Conservation (phyloP, 2,329 filamentous ascomycete species). For the Cordyceps fumosorosea region DNA sequence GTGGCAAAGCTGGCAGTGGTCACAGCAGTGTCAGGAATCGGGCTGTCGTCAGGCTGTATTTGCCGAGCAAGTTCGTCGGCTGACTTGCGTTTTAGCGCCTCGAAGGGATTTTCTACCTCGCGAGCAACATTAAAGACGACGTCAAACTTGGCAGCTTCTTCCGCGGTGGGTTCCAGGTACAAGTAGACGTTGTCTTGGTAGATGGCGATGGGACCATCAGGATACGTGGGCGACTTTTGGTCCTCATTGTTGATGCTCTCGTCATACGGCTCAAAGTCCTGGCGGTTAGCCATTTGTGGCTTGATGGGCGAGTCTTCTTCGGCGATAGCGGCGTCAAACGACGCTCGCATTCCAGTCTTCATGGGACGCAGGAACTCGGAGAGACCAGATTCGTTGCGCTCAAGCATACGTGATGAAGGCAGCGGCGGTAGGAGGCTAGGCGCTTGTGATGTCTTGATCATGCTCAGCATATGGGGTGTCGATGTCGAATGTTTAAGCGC, state of each 20-base stretch:
- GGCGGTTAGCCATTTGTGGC: constrained; percentile 55
- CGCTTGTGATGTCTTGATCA: constrained; percentile 46
- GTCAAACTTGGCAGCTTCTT: constrained; percentile 71
- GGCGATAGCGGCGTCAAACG: constrained; percentile 38
- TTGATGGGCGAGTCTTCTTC: constrained; percentile 54
- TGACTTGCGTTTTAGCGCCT: constrained; percentile 25
- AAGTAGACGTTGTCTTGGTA: constrained; percentile 72
- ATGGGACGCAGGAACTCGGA: constrained; percentile 51
- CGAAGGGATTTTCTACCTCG: constrained; percentile 73
- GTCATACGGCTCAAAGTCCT: constrained; percentile 49
- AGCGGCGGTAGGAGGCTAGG: constrained; percentile 42
- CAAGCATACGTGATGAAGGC: constrained; percentile 54
- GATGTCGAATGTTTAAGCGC: constrained; percentile 62
- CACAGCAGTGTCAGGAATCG: constrained; percentile 46
- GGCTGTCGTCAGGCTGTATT: constrained; percentile 34
- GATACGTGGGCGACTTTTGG: constrained; percentile 75
- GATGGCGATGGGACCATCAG: constrained; percentile 74
- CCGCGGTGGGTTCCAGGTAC: constrained; percentile 71
- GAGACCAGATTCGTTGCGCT: constrained; percentile 54
- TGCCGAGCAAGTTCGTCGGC: constrained; percentile 24
- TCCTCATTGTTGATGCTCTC: constrained; percentile 70
- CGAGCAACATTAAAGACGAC: constrained; percentile 80
- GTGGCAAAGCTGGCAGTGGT: constrained; percentile 54
- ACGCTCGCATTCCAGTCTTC: constrained; percentile 31
- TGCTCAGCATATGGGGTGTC: constrained; percentile 59